Evolutionary conservation across 208 protist genomes (phyloP), one percentile per base, ranked within the genome.

Genomic region (Trypanosoma lewisi): DNA sequence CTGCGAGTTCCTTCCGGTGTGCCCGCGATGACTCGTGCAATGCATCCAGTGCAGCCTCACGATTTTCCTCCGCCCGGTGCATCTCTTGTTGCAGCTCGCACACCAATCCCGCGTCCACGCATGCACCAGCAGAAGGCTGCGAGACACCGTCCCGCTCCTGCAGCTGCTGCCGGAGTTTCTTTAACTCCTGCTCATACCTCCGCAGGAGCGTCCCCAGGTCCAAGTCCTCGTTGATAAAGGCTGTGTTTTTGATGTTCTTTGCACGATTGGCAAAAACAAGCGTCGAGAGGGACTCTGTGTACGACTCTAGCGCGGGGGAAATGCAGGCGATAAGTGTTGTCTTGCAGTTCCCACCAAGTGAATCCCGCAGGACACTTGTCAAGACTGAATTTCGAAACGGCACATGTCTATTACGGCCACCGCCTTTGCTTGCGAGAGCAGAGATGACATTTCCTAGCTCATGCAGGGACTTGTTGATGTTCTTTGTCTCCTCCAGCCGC

Each of bases 281-380:
- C 27, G 89, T 93, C 7, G 81, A 89, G 25, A 94, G 78, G 14
- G 87, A 80, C 55, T 95, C 89, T n/a, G 78, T 73, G 71, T 89
- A 89, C 41, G 76, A 82, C 59, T 85, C 74, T 19, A 78, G 61
- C 11, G 77, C 72, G 23, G 86, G 86, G 4, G 74, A 76, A 49
- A 82, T 70, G 58, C 80, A 83, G n/a, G 73, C 77, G 45, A 87
- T 83, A 56, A 83, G 73, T 17, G 77, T 82, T 25, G 73, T 83
- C 76, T 91, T 96, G 28, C 93, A 96, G 76, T 98, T 98, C 44
- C 98, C 98, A 62, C 83, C 80, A 14, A 90, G 70, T 16, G 82
- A 83, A 57, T 92, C 83, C 11, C 89, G 86, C 53, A 97, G 77
- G 12, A 90, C 63, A 42, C 79, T 73, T 23, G 94, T 97, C 36